Evolutionary conservation across 495 filamentous ascomycete genomes (phyloP), one percentile per base, ranked within the genome.

Genomic region (Aspergillus coremiiformis): DNA sequence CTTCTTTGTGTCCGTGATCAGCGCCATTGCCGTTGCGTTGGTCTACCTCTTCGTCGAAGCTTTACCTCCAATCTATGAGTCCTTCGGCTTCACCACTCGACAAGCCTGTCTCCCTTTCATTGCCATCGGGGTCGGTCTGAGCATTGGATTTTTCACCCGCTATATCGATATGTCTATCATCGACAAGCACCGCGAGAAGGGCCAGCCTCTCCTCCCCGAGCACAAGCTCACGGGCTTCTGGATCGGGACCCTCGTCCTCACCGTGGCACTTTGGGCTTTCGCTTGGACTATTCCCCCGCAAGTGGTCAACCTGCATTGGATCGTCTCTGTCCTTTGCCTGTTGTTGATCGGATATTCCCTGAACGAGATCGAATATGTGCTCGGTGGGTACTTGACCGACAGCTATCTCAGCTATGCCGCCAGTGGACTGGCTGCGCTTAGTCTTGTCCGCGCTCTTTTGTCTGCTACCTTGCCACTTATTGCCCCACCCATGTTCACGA

Each of bases 31-130:
- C 21, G 74, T 71, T 53, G 75, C 70, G 2, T 60, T 80, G n/a
- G 71, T 80, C 29, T 82, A 79, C 47, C 73, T 80, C 10, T 80
- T 79, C 52, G 74, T 77, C 1, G 74, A 80, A 63, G 72, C 73
- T 1, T 55, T 79, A 0, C 69, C 67, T 0, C 65, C 68, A 4
- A 70, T 82, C 30, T 82, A 76, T 45, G 49, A 62, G 17, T 59
- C 59, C 0, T 71, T 76, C 55, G 74, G 71, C 4, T 72, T 79
- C 47, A 58, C 59, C 10, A 32, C 53, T 0, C 53, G 65, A 15
- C 64, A 71, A 9, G 59, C 75, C 0, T 80, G 77, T 1, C 63
- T 81, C 4, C 67, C 74, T 0, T 77, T 78, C 53, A 58, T 79
- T 33, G 64, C 78, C 5, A 68, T 80, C 23, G 67, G 62, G 0